Conservation (phyloP, 441 rosid species). For the Bocquillonia castaneifolia region DNA sequence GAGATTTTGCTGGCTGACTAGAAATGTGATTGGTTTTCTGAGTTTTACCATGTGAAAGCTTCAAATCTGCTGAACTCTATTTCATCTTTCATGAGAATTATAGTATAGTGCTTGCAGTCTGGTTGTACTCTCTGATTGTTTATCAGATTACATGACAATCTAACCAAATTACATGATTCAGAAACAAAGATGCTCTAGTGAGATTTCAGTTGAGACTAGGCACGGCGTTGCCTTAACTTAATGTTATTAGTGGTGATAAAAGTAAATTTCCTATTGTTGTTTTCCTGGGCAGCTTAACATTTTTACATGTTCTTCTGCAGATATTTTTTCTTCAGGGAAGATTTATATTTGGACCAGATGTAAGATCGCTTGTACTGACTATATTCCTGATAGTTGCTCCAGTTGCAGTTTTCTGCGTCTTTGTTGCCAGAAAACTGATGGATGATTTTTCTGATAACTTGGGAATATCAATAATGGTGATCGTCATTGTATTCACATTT, state of each 20-base stretch:
- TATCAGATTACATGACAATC: constrained; percentile 8
- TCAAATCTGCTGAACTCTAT: background rate
- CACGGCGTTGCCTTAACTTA: background rate
- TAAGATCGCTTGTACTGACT: constrained; percentile 63
- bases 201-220: background rate
- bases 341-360: constrained; percentile 96
- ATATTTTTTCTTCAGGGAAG: constrained; percentile 76
- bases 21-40: background rate
- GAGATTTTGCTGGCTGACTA: constrained; percentile 6
- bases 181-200: background rate
- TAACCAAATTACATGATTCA: background rate
- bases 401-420: constrained; percentile 63
- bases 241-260: background rate
- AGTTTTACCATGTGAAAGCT: background rate
- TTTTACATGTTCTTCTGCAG: constrained; percentile 33
- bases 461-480: constrained; percentile 58
- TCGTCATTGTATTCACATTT: constrained; percentile 50
- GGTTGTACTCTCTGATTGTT: background rate
- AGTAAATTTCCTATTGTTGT: background rate
- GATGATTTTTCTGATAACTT: constrained; percentile 54
- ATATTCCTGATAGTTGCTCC: constrained; percentile 76
- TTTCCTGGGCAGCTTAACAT: constrained; percentile 10
- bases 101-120: background rate
- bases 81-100: background rate
- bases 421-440: constrained; percentile 60